Evolutionary conservation across 805 yeast species (phyloP).

Genomic region (Metschnikowia shivogae): DNA sequence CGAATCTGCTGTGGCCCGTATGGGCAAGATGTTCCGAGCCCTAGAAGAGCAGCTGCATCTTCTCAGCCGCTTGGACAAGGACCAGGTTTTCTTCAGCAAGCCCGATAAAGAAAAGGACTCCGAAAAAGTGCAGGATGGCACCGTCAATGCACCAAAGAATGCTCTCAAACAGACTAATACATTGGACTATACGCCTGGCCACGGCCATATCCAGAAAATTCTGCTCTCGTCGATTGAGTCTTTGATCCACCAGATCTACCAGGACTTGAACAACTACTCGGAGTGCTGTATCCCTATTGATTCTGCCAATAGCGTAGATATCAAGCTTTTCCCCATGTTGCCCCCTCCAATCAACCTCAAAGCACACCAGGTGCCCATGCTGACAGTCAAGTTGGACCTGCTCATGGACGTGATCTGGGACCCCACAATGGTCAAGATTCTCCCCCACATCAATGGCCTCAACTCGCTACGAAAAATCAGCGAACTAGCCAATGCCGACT

Average conservation of each 20-base stretch:
- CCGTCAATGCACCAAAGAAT: background rate
- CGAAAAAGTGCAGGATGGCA: background rate
- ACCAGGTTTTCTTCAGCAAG: slow-evolving; percentile 33
- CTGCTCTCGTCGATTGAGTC: slow-evolving; percentile 54
- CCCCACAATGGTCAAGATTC: slow-evolving; percentile 86
- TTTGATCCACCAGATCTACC: slow-evolving; percentile 83
- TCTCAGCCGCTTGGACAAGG: slow-evolving; percentile 49
- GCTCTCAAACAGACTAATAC: background rate
- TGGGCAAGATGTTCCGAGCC: slow-evolving; percentile 85
- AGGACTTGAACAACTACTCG: slow-evolving; percentile 90
- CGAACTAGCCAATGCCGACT: slow-evolving; percentile 75
- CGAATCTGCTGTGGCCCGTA: slow-evolving; percentile 76
- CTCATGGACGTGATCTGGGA: slow-evolving; percentile 94
- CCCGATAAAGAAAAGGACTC: background rate
- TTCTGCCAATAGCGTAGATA: slow-evolving; percentile 83
- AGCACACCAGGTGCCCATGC: slow-evolving; percentile 85
- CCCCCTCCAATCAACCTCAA: slow-evolving; percentile 73
- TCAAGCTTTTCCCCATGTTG: slow-evolving; percentile 86
- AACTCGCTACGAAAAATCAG: slow-evolving; percentile 78
- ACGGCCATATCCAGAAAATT: slow-evolving; percentile 30
- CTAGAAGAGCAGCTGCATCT: slow-evolving; percentile 85
- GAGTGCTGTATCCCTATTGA: slow-evolving; percentile 95
- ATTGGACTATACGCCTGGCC: slow-evolving; percentile 29
- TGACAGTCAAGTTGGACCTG: slow-evolving; percentile 70
- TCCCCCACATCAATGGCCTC: slow-evolving; percentile 84